Evolutionary conservation across 2,329 filamentous ascomycete species (phyloP), one percentile per base, ranked within the genome.

Genomic region (Amesomyces nigricolor): DNA sequence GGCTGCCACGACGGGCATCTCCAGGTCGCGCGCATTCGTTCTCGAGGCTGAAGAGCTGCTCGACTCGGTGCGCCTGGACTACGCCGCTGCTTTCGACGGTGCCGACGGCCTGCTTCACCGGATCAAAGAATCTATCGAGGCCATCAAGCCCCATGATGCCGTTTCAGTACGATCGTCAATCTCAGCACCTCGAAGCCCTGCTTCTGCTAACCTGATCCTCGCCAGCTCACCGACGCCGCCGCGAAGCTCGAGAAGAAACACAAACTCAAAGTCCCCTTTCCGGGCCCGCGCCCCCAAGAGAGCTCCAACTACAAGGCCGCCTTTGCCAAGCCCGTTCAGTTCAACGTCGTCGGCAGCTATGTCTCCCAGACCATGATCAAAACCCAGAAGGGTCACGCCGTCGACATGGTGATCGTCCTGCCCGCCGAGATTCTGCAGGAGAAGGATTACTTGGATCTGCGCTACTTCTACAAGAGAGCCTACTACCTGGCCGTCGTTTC

Each of bases 381-480:
- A 64, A 76, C 78, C 10, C 81, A 86, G 62, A 71, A 73, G 47
- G 70, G 69, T 26, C 72, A 85, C 26, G 76, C 80, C 14, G 78
- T 96, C 57, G 92, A 97, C 70, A 82, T 97, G 79, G 84, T 92
- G 5, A 83, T 95, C 14, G 87, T 88, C 47, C 95, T 99, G 83
- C 92, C 94, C 5, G 71, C 75, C 55, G 73, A 80, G 1, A 72
- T 96, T 11, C 91, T 97, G 65, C 90, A 96, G 66, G 89, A 95
- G 44, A 97, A 97, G 72, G 94, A 99, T 71, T 96, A 92, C 68
- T 78, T 91, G 48, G 91, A 96, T 69, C 80, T 94, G 75, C 83
- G 94, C 58, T 97, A 95, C 73, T 96, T 96, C 67, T 91, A 96
- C 73, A 95, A 96, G 66, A 79, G 91, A 60, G 88, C 94, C 11